These are phyloP conservation scores for Tirmania nivea DNA, from an alignment of 495 filamentous ascomycete species.

Conservation along the genomic window DNA sequence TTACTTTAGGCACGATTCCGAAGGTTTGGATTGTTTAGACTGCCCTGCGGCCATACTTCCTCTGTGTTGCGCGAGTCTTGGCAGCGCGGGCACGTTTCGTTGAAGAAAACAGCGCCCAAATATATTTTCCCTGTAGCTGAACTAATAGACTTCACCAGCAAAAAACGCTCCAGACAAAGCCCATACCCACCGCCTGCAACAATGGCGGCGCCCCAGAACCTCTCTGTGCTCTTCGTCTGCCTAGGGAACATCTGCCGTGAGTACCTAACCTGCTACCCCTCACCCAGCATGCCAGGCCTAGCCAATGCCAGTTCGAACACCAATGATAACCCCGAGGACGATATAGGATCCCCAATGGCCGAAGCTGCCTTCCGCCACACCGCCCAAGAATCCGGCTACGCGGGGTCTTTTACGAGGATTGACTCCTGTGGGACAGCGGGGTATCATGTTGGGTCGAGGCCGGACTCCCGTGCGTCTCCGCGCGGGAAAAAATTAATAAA, in stretches of 20 bases:
- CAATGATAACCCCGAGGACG: neutral
- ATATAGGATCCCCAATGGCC: slow-evolving; percentile 58
- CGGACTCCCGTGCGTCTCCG: slow-evolving; percentile 46
- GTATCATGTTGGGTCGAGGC: slow-evolving; percentile 51
- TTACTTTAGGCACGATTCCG: too few species aligned
- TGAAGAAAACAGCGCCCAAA: too few species aligned
- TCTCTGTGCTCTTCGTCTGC: slow-evolving; percentile 86
- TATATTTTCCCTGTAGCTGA: too few species aligned
- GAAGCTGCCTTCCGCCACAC: slow-evolving; percentile 73
- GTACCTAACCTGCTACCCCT: too few species aligned
- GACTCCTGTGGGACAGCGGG: slow-evolving; percentile 80
- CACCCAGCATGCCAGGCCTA: slow-evolving; percentile 1
- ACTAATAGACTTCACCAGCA: too few species aligned
- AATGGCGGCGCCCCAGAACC: slow-evolving; percentile 12
- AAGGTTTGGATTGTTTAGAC: too few species aligned
- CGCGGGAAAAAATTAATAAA: neutral
- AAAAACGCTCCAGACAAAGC: too few species aligned
- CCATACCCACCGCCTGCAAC: neutral
- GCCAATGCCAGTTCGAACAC: neutral
- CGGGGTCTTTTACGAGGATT: slow-evolving; percentile 40
- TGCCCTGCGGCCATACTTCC: too few species aligned
- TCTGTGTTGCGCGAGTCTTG: too few species aligned
- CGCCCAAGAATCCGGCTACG: slow-evolving; percentile 29
- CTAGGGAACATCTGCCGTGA: slow-evolving; percentile 79
- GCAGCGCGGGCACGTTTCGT: too few species aligned